A percentile compares a stretch with the other conserved stretches of the same genome.
These are phyloP conservation scores for Suillus americanus DNA, from an alignment of 768 basidiomycete species.

Conservation along the genomic window DNA sequence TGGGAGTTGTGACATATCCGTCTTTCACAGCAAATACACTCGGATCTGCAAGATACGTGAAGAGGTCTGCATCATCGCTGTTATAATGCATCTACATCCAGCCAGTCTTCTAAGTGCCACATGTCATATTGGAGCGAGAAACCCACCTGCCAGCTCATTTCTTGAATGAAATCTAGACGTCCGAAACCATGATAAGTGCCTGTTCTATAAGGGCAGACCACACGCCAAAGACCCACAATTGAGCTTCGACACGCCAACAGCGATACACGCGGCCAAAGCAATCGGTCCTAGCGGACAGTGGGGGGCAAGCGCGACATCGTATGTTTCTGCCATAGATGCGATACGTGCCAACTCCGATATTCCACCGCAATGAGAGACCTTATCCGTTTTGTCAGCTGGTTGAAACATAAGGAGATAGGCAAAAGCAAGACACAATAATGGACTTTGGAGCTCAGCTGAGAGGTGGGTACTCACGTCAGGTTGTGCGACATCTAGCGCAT, in stretches of 20 bases:
- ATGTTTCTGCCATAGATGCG: slow-evolving; percentile 59
- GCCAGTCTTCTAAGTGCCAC: background rate
- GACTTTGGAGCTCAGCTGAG: background rate
- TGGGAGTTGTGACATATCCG: slow-evolving; percentile 47
- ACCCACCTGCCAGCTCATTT: slow-evolving; percentile 61
- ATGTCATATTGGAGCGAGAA: background rate
- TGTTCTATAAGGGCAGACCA: no score
- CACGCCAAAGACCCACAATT: slow-evolving; percentile 46
- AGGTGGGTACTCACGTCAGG: slow-evolving; percentile 50
- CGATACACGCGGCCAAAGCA: slow-evolving; percentile 68
- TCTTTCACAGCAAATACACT: slow-evolving; percentile 52
- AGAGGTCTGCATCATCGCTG: slow-evolving; percentile 53
- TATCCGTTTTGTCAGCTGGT: background rate
- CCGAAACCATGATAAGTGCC: background rate
- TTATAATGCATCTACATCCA: slow-evolving; percentile 61
- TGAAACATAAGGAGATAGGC: background rate
- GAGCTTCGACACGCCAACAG: slow-evolving; percentile 55
- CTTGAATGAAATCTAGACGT: slow-evolving; percentile 53
- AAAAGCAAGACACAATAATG: background rate
- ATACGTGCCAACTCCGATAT: slow-evolving; percentile 61
- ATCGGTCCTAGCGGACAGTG: slow-evolving; percentile 75
- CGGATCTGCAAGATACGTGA: slow-evolving; percentile 56
- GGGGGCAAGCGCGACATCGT: slow-evolving; percentile 71
- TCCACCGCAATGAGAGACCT: slow-evolving; percentile 61
- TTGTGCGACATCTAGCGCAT: slow-evolving; percentile 68